These are phyloP conservation scores for Panellus pusillus DNA, from an alignment of 768 basidiomycete species.

Conservation along the genomic window DNA sequence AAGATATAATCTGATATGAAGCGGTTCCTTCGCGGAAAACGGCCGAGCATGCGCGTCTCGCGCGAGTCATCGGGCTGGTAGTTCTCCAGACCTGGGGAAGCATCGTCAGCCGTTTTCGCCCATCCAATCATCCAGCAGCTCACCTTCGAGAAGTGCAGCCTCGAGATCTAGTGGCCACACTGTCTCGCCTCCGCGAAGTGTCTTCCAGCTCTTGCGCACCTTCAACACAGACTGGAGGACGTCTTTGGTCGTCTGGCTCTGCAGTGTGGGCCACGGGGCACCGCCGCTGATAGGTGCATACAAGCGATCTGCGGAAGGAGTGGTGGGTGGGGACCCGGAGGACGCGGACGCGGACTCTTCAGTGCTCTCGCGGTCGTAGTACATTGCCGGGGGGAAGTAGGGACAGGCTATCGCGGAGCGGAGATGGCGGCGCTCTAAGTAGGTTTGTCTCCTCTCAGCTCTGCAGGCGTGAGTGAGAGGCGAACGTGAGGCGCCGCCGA, in stretches of 20 bases:
- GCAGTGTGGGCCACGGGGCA: constrained; percentile 24
- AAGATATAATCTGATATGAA: constrained; percentile 81
- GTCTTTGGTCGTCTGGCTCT: constrained; percentile 46
- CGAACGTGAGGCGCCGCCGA: constrained; percentile 6
- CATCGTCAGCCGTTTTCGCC: constrained; percentile 19
- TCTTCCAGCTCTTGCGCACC: constrained; percentile 76
- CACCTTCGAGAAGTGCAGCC: constrained; percentile 75
- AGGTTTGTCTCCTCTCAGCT: background rate
- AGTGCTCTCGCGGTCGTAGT: constrained; percentile 15
- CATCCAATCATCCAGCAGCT: constrained; percentile 9
- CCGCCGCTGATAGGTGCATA: constrained; percentile 14
- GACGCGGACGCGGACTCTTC: constrained; percentile 19
- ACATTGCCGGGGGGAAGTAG: constrained; percentile 9
- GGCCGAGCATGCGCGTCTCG: constrained; percentile 70
- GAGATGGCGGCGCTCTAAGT: background rate
- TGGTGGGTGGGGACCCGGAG: constrained; percentile 13
- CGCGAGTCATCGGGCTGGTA: constrained; percentile 73
- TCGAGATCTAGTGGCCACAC: constrained; percentile 83
- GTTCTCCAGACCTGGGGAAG: constrained; percentile 56
- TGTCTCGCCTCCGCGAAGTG: constrained; percentile 66
- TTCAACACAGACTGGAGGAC: constrained; percentile 68
- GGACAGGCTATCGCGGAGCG: background rate
- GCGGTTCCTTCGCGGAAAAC: constrained; percentile 77
- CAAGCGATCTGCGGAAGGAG: constrained; percentile 16
- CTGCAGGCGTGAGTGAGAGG: background rate